Evolutionary conservation across 495 filamentous ascomycete genomes (phyloP), one percentile per base, ranked within the genome.

Genomic region (Hypoxylon perforatum): DNA sequence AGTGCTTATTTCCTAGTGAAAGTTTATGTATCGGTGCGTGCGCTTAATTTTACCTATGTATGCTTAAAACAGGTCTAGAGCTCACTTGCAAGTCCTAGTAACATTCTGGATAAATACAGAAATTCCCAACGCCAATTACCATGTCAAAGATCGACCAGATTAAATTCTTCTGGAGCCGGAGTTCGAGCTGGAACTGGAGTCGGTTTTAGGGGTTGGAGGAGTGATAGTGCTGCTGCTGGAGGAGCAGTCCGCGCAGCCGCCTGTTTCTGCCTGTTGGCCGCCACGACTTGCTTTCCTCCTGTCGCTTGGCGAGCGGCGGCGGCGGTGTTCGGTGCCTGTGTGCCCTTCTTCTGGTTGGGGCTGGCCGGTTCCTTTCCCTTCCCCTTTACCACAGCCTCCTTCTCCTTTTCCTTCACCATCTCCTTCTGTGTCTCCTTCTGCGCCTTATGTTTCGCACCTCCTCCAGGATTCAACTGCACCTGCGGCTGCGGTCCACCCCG

Each of bases 111-210:
- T 42, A 42, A 42, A 17, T 42, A 17, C 39, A 42, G 14, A 42
- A 42, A 42, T 17, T 39, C 11, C 18, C 38, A 11, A 38, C 28
- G 4, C 12, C 14, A 48, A n/a, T 41, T 15, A 18, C 41, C 35
- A 25, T 25, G 2, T 15, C 46, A 61, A 42, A 55, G 56, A 35
- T 72, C 65, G 41, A 69, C 60, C 25, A 62, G 44, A 25, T 67
- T 63, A 51, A 60, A 23, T 12, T 48, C 41, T 51, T 49, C 14
- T 12, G n/a, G 12, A 15, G 39, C 39, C 15, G 39, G 39, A 1
- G 39, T 15, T 17, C 25, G 25, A 28, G 25, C 7, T 28, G 25
- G 25, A 28, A 7, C 25, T 28, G 25, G 25, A 28, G 25, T 7
- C 25, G 25, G 25, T 28, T 3, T 28, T 7, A 28, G 7, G n/a